Evolutionary conservation across 1,139 yeast genomes (phyloP), one percentile per base, ranked within the genome.

Genomic region (Scheffersomyces quercinus): DNA sequence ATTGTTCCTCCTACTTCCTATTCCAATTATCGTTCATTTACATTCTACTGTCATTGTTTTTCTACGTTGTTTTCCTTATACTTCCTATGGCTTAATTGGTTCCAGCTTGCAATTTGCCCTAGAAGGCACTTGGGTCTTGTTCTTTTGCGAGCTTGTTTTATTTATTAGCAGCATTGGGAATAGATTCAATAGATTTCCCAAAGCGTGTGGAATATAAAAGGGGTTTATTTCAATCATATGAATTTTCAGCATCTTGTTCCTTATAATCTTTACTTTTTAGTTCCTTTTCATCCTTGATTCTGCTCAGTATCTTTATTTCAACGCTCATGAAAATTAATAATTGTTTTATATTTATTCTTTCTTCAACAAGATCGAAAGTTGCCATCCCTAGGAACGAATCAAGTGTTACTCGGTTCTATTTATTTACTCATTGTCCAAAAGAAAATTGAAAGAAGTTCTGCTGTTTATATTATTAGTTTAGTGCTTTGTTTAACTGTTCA

Each of bases 401-500:
- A 20, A 20, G 26, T 20, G 26, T 20, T 20, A 6, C 26, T 20
- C 26, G 26, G 26, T 20, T 20, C 26, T 20, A 20, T 20, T 20
- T 20, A 20, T 20, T 20, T 20, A 20, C 26, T 20, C 26, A 20
- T 20, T 20, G 26, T 20, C 26, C 26, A 20, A 20, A 20, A 20
- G 26, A 20, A 20, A 20, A 20, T 20, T 20, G 26, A 20, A 20
- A 20, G 26, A 20, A 20, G 26, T 20, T 20, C 26, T 20, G 8
- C 26, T 20, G 26, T 20, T 20, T 20, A 20, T 20, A 20, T 20
- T 20, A 20, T 20, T 20, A 20, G 26, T 20, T 20, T 31, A 31
- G 35, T 14, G 35, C 20, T 31, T 31, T 31, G 20, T 31, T 31
- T 31, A 31, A 14, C 35, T 31, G 35, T 31, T 15, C 35, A 31